A percentile compares a stretch with the other conserved stretches of the same genome.
phyloP scores from a whole-genome alignment of 345 rosid genomes.

The Arabidopsis suecica region DNA sequence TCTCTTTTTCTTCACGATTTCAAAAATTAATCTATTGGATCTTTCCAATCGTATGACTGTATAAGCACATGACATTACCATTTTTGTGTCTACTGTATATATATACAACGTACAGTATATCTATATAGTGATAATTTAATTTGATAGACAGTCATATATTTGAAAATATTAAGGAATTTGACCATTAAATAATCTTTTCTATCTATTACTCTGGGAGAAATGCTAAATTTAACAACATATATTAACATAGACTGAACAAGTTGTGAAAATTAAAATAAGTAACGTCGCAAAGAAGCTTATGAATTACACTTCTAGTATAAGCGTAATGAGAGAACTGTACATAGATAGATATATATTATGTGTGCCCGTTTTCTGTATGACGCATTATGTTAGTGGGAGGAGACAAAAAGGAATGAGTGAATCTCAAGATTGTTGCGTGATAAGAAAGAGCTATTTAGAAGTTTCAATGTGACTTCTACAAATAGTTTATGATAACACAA shows the following conservation, averaged over 20 bases:
- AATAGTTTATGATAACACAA: constrained; percentile 1
- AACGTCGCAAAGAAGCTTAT: constrained; percentile 38
- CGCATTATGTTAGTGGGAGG: constrained; percentile 30
- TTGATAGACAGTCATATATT: background rate
- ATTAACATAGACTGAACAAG: background rate
- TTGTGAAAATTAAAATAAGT: constrained; percentile 8
- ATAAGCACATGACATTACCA: constrained; percentile 29
- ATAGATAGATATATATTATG: constrained; percentile 3
- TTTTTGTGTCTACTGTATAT: background rate
- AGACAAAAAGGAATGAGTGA: constrained; percentile 41
- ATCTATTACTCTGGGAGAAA: background rate
- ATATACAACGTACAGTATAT: no score
- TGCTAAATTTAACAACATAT: background rate
- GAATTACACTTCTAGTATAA: constrained; percentile 37
- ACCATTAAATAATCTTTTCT: background rate
- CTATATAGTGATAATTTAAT: background rate
- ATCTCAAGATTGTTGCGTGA: constrained; percentile 40
- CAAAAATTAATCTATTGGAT: constrained; percentile 8
- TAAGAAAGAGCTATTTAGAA: constrained; percentile 26
- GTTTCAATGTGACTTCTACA: constrained; percentile 13
- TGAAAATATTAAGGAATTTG: background rate
- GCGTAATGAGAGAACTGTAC: constrained; percentile 34
- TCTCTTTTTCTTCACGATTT: constrained; percentile 47
- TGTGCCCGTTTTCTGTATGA: constrained; percentile 25
- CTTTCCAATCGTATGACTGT: constrained; percentile 7